Evolutionary conservation across 75 land plant genomes (phyloP).

Genomic region (Pinus tabuliformis): DNA sequence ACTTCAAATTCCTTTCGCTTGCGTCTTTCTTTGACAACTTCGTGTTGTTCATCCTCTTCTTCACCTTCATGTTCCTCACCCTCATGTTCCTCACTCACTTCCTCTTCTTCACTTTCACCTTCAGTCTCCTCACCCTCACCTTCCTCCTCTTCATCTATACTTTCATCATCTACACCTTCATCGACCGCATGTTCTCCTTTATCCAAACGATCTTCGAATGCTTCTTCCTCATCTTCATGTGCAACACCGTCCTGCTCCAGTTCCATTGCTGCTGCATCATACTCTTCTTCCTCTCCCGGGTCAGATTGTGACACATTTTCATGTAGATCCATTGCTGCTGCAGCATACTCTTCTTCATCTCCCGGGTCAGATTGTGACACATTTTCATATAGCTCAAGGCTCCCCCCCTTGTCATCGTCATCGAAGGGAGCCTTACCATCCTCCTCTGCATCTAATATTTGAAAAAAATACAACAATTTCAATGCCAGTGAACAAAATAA

Average conservation of each 20-base stretch:
- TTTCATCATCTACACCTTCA: conserved; percentile 32
- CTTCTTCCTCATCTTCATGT: conserved; percentile 47
- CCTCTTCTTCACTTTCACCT: conserved; percentile 14
- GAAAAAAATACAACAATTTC: too few species aligned
- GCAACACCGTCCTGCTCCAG: conserved; percentile 17
- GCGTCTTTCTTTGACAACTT: conserved; percentile 28
- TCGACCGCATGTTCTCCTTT: conserved; percentile 30
- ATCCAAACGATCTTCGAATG: conserved; percentile 20
- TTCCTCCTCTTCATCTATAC: conserved; percentile 16
- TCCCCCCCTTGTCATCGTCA: conserved; percentile 63
- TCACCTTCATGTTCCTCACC: conserved; percentile 10
- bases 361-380: conserved; percentile 68
- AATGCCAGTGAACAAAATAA: too few species aligned
- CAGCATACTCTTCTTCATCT: conserved; percentile 6
- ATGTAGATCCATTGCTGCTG: conserved; percentile 26
- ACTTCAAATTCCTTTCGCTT: conserved; percentile 43
- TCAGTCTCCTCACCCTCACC: conserved; percentile 27
- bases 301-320: conserved; percentile 70
- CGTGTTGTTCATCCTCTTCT: conserved; percentile 9
- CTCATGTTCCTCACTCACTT: conserved; percentile 8
- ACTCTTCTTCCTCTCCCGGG: conserved; percentile 27
- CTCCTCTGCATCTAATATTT: conserved; percentile 12
- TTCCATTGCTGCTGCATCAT: conserved; percentile 10
- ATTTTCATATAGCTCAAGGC: conserved; percentile 62
- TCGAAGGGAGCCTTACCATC: conserved; percentile 39